Base-by-base conservation (phyloP, 2,329 filamentous ascomycete genomes). In the Monosporascus sp. region DNA sequence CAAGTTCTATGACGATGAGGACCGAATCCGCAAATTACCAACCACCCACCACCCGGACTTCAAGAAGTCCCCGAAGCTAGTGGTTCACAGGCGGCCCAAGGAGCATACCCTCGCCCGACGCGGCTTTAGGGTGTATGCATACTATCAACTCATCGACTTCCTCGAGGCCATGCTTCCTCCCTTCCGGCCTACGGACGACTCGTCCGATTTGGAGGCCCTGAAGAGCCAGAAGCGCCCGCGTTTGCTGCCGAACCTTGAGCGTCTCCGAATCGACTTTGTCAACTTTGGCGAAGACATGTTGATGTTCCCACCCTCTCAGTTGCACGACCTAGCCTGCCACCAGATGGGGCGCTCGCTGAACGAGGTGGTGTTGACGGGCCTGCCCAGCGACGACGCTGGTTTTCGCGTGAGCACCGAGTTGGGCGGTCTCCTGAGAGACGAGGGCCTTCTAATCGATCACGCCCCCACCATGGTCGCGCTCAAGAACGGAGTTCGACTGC, bases 121-220 rank as follows among this genome's bases (percentile, higher is more conserved):
- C 22, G 78, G 78, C 18, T 81, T 82, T 55, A 75, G 78, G 47
- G 77, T 75, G 59, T 82, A 82, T 62, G 72, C 76, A 3, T 82
- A 78, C 78, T 72, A 71, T 37, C 79, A 81, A 59, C 68, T 80
- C 31, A 67, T 75, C 14, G 79, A 82, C 61, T 82, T 81, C 52
- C 65, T 82, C 22, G 67, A 71, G 49, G 77, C 75, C 5, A 63
- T 82, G 50, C 69, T 77, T n/a, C 73, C 79, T 3, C 79, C 79
- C 1, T 77, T 71, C 59, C 73, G 78, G 51, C 76, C 77, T 6
- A 56, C 61, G 27, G 66, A 68, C 45, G 61, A 24, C 22, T 8
- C 24, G 20, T 8, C 43, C 43, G 43, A 46, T 46, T 46, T 46
- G 6, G 43, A 46, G 20, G 3, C n/a, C 20, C 17, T 25, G 22